Base-by-base conservation (phyloP, 305 asterid species). In the Fraxinus velutina region DNA sequence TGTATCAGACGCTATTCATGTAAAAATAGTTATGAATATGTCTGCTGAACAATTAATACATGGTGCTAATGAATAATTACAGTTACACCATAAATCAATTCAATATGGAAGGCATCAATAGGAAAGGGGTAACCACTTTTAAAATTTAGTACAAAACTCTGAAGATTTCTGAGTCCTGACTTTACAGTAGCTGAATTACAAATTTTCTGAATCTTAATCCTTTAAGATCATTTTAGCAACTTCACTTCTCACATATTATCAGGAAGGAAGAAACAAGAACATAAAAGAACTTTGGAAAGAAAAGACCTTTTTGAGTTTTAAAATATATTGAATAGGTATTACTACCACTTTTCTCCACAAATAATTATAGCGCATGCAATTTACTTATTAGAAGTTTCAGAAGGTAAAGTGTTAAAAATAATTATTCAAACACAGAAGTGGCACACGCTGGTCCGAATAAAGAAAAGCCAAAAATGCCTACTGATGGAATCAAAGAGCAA, bases 21-120 rank as follows among this genome's bases (percentile, higher is more conserved):
- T 52, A 19, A 57, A 57, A 17, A 57, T 57, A 6, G 1, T 57
- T 57, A 19, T 5, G 62, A 4, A 6, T 57, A 55, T 19, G 12
- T 57, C 68, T 19, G 68, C 24, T 57, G 68, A 57, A 19, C 68
- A 57, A 57, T 57, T 17, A 57, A 19, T 57, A 57, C 78, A 44
- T 27, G 73, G 34, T 79, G 62, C 50, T 10, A 30, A 75, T 79
- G 78, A 42, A 83, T 30, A 74, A 73, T 57, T 70, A 33, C 36
- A 77, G 57, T 78, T 17, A 57, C 68, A 19, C 27, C 68, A 17
- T 22, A 57, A 57, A 57, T 57, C 29, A 17, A 57, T 57, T 57
- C 10, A 22, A 0, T 17, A 6, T 17, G 68, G 68, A 57, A 57
- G 10, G 29, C 27, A 57, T 57, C 68, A 19, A 57, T 57, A 57